phyloP scores from a whole-genome alignment of 208 protist species.

The Herpetomonas samuelpessoai region DNA sequence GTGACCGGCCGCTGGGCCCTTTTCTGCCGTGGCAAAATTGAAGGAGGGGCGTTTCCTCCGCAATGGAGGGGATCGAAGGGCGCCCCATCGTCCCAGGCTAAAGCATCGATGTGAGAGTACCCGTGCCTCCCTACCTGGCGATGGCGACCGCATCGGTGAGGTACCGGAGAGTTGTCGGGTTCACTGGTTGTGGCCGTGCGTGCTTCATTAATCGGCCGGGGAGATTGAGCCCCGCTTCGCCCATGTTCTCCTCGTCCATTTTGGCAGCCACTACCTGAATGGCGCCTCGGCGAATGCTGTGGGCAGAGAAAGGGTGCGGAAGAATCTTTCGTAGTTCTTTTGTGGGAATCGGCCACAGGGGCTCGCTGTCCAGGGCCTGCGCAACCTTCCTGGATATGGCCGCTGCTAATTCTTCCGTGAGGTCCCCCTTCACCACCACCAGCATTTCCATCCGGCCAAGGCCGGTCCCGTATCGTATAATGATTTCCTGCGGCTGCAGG shows the following conservation, averaged over 20 bases:
- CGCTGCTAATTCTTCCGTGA: neutral
- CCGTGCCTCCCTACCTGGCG: too few species aligned
- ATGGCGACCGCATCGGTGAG: too few species aligned
- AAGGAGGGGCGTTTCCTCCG: too few species aligned
- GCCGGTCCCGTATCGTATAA: slow-evolving; percentile 9
- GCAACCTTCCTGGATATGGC: neutral
- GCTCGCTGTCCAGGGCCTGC: neutral
- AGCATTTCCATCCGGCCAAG: slow-evolving; percentile 12
- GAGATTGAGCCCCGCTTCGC: too few species aligned
- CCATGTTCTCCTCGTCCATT: neutral
- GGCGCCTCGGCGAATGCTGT: slow-evolving; percentile 22
- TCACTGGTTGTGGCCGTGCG: slow-evolving; percentile 1
- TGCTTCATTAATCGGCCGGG: slow-evolving; percentile 26
- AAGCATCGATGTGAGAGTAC: slow-evolving; percentile 13
- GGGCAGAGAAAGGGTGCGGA: slow-evolving; percentile 13
- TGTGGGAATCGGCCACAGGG: slow-evolving; percentile 15
- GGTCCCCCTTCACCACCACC: slow-evolving; percentile 3
- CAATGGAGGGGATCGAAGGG: too few species aligned
- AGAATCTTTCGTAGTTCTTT: slow-evolving; percentile 2
- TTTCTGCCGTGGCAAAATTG: slow-evolving; percentile 10
- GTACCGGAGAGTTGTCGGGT: slow-evolving; percentile 21
- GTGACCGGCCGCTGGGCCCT: slow-evolving; percentile 10
- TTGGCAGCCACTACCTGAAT: neutral
- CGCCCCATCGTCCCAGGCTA: slow-evolving; percentile 12
- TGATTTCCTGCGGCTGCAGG: neutral